A percentile compares a stretch with the other conserved stretches of the same genome.
phyloP scores from a whole-genome alignment of 1,284 basidiomycete species.

The Cerioporus squamosus region DNA sequence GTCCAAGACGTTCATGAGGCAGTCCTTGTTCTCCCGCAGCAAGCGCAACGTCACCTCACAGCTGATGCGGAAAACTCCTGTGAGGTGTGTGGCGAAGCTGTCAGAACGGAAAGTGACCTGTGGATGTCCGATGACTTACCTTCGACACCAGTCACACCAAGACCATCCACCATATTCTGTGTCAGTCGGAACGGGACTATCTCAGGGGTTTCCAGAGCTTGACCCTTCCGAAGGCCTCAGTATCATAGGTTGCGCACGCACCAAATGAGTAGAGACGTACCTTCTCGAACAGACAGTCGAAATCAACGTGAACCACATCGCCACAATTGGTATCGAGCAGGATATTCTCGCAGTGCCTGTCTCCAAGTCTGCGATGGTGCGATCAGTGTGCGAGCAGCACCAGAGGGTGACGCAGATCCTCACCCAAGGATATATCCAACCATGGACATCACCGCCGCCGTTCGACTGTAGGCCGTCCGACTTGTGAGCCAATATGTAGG shows the following conservation, averaged over 20 bases:
- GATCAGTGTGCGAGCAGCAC: neutral
- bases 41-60: conserved; percentile 93
- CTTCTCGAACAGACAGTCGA: conserved; percentile 98
- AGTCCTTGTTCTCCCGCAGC: conserved; percentile 91
- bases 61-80: conserved; percentile 90
- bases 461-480: conserved; percentile 86
- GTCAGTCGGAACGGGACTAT: conserved; percentile 96
- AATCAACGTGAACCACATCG: conserved; percentile 96
- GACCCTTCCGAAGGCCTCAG: conserved; percentile 58
- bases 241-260: too few relatives aligned
- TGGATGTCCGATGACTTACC: conserved; percentile 46
- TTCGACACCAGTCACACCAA: conserved; percentile 95
- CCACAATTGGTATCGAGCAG: conserved; percentile 89
- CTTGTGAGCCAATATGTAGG: conserved; percentile 94
- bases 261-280: conserved; percentile 39
- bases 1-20: conserved; percentile 95
- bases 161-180: conserved; percentile 91
- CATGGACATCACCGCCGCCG: conserved; percentile 98
- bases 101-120: conserved; percentile 1
- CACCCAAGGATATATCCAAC: conserved; percentile 97
- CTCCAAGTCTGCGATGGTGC: conserved; percentile 74
- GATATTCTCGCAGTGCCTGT: conserved; percentile 98
- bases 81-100: neutral
- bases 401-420: conserved; percentile 28
- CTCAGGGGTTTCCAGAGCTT: conserved; percentile 89